Conservation (phyloP, 257 asterid species). For the Jacaranda mimosifolia region DNA sequence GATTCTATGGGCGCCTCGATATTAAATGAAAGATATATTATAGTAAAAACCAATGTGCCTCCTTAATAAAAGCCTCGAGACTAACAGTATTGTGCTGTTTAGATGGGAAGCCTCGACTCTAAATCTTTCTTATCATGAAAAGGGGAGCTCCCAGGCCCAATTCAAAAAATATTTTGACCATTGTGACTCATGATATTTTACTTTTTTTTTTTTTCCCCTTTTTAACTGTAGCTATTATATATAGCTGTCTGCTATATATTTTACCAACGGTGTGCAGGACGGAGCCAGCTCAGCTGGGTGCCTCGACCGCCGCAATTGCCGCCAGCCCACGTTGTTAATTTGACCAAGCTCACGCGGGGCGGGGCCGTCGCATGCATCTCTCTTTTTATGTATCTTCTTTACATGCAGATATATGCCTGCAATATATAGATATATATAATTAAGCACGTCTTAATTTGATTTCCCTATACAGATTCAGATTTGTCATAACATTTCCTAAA, state of each 20-base stretch:
- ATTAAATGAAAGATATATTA: background rate
- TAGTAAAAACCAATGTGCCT: background rate
- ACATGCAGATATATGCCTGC: too few relatives aligned
- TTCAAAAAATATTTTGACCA: background rate
- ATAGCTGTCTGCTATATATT: background rate
- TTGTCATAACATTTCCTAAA: background rate
- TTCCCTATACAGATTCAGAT: too few relatives aligned
- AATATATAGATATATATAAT: too few relatives aligned
- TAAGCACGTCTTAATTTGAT: too few relatives aligned
- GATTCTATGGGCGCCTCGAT: constrained; percentile 15
- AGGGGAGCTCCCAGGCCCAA: background rate
- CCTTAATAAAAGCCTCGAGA: background rate
- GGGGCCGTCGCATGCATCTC: background rate
- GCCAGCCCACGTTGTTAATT: constrained; percentile 30
- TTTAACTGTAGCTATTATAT: background rate
- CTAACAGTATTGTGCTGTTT: background rate
- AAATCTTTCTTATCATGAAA: background rate
- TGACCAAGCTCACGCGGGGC: constrained; percentile 26
- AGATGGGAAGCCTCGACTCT: background rate
- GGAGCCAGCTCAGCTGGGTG: constrained; percentile 32
- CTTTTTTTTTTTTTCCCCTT: background rate
- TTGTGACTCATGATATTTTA: background rate
- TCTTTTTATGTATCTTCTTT: background rate
- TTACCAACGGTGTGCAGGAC: background rate
- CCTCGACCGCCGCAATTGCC: constrained; percentile 35